These are phyloP conservation scores for Trifolium dubium DNA, from an alignment of 306 rosid species.

Conservation along the genomic window DNA sequence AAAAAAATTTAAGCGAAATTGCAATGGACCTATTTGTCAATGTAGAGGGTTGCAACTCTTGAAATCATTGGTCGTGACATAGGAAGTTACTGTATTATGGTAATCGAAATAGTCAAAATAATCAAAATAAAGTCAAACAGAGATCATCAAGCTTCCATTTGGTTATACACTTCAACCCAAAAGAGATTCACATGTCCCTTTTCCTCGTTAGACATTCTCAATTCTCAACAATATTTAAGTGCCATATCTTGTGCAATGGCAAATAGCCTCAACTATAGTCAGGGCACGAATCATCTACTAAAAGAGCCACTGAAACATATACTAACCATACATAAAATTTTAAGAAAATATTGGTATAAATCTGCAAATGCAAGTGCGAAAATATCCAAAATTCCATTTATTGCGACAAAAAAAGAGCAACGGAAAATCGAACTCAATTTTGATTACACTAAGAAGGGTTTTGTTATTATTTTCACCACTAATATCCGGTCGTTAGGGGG, in stretches of 20 bases:
- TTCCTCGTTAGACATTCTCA: background rate
- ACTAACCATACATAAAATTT: background rate
- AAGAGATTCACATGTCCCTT: background rate
- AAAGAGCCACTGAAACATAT: background rate
- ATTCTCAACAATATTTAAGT: background rate
- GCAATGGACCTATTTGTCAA: too few relatives aligned
- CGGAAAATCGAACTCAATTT: constrained; percentile 8
- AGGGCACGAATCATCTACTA: constrained; percentile 20
- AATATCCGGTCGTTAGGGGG: too few relatives aligned
- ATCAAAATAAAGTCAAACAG: background rate
- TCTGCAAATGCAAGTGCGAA: constrained; percentile 8
- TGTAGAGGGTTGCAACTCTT: too few relatives aligned
- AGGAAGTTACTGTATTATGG: too few relatives aligned
- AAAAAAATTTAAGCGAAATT: too few relatives aligned
- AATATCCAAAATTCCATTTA: constrained; percentile 31
- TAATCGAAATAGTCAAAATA: background rate
- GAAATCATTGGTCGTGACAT: too few relatives aligned
- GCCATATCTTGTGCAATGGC: background rate
- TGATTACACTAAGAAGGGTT: constrained; percentile 5
- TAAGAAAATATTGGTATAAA: background rate
- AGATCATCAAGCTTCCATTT: constrained; percentile 17
- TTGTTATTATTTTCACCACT: too few relatives aligned
- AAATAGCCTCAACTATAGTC: constrained; percentile 6
- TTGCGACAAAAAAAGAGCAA: constrained; percentile 15
- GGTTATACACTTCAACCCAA: background rate